A percentile compares a stretch with the other conserved stretches of the same genome.
Evolutionary conservation across 371 early-diverging fungal species (phyloP).

Genomic region (Mucor saturninus): DNA sequence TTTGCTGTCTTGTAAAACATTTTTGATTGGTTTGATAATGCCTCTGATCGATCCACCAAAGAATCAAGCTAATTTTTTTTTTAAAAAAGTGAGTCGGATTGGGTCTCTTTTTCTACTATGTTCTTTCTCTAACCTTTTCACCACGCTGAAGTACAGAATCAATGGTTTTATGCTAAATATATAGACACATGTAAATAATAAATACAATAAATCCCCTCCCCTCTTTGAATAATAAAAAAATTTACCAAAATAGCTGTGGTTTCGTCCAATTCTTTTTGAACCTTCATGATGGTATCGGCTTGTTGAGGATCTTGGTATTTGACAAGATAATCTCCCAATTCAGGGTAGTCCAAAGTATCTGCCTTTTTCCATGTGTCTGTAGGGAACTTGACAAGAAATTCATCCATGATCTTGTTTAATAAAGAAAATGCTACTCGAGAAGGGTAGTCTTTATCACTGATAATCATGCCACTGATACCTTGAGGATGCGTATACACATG

Average conservation of each 20-base stretch:
- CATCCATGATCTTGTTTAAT: slow-evolving; percentile 86
- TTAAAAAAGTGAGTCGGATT: background rate
- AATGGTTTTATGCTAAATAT: slow-evolving; percentile 90
- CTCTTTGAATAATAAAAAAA: background rate
- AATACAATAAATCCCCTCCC: background rate
- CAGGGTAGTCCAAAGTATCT: slow-evolving; percentile 63
- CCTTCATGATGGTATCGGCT: slow-evolving; percentile 93
- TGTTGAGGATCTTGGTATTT: slow-evolving; percentile 94
- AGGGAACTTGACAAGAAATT: slow-evolving; percentile 78
- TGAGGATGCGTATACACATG: slow-evolving; percentile 80
- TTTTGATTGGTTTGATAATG: slow-evolving; percentile 91
- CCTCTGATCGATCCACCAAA: slow-evolving; percentile 90
- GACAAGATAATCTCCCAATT: slow-evolving; percentile 71
- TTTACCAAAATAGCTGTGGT: slow-evolving; percentile 92
- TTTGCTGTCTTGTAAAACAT: slow-evolving; percentile 98
- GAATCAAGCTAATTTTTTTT: slow-evolving; percentile 72
- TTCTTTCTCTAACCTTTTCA: slow-evolving; percentile 68
- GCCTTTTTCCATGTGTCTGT: slow-evolving; percentile 59
- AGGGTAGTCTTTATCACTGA: slow-evolving; percentile 95
- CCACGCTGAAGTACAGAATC: slow-evolving; percentile 95
- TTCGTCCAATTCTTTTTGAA: slow-evolving; percentile 98
- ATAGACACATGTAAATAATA: background rate
- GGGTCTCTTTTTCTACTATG: background rate
- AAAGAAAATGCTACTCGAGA: slow-evolving; percentile 88
- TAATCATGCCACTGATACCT: slow-evolving; percentile 78